Base-by-base conservation (phyloP, 371 early-diverging fungal species). In the Syncephalis fuscata region DNA sequence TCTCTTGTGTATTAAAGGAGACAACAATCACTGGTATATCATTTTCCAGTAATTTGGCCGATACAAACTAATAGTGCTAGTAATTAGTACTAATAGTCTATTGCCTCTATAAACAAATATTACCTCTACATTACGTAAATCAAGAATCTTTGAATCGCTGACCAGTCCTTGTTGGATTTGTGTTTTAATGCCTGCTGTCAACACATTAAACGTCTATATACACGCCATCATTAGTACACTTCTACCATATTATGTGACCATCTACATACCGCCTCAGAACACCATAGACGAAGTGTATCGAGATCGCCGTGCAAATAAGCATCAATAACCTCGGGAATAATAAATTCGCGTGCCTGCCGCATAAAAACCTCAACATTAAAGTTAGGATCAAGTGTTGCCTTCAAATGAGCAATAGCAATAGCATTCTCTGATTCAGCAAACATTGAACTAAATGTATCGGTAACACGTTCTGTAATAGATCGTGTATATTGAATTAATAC, bases 281-380 rank as follows among this genome's bases (percentile, higher is more conserved):
- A 90, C 93, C 94, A 97, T 47, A 78, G 59, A 57, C 79, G 80
- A 44, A 97, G 67, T 2, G 85, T 78, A 39, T 72, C 81, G 2
- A 71, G 66, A 55, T 97, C 93, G 36, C 85, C 78, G 53, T 78
- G 77, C 48, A 93, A 58, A 49, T 89, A 92, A 1, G 93, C 92
- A 55, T 97, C 98, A 67, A 95, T 74, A 44, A 97, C 62, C 58
- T 97, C 98, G n/a, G 98, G 96, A 53, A 97, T 68, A 48, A 89
- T 87, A 53, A 76, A 93, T 61, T 82, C 81, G 50, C 91, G 80
- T 36, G 80, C 80, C 53, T 95, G 94, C 60, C 70, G 74, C 70
- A 94, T 63, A 59, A 94, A 95, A 24, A 58, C 66, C 37, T 94
- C 92, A 57, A 86, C 67, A 55, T 70, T 73, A 64, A 97, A 95